Conservation (phyloP, 139 green algal genomes). For the Nannochloris sp. region DNA sequence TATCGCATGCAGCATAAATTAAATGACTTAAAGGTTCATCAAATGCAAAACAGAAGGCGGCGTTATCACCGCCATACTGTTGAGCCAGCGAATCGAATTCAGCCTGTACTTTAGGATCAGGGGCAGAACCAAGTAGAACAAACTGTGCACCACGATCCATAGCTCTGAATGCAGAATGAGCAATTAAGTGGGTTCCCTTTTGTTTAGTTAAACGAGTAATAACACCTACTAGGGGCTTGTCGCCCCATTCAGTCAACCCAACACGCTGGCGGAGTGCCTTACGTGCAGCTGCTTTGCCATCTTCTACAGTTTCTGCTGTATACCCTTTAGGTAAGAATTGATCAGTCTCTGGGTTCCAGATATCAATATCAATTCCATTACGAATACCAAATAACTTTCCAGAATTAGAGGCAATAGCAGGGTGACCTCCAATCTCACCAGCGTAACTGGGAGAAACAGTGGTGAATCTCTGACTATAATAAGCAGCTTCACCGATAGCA, state of each 20-base stretch:
- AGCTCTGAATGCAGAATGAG: constrained; percentile 79
- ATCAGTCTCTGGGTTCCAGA: constrained; percentile 91
- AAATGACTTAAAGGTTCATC: constrained; percentile 74
- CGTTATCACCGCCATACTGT: constrained; percentile 38
- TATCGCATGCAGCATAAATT: constrained; percentile 79
- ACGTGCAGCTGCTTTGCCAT: constrained; percentile 61
- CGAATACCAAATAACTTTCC: constrained; percentile 76
- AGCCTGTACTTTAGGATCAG: constrained; percentile 63
- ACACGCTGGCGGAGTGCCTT: constrained; percentile 52
- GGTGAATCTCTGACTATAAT: constrained; percentile 78
- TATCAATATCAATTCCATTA: constrained; percentile 85
- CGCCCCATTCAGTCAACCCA: constrained; percentile 47
- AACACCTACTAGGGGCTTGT: constrained; percentile 69
- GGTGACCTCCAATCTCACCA: constrained; percentile 62
- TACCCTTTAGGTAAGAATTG: constrained; percentile 70
- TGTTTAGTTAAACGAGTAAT: constrained; percentile 81
- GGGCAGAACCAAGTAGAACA: constrained; percentile 92
- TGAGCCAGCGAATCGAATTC: constrained; percentile 36
- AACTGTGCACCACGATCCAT: constrained; percentile 90
- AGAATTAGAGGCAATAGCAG: constrained; percentile 46
- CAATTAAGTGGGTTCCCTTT: constrained; percentile 98
- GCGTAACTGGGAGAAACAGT: constrained; percentile 91
- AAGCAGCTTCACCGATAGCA: constrained; percentile 69
- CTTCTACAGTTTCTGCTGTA: constrained; percentile 23
- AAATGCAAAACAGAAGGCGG: constrained; percentile 63